Conservation (phyloP, 164 flowering plant species). For the Kingdonia uniflora region DNA sequence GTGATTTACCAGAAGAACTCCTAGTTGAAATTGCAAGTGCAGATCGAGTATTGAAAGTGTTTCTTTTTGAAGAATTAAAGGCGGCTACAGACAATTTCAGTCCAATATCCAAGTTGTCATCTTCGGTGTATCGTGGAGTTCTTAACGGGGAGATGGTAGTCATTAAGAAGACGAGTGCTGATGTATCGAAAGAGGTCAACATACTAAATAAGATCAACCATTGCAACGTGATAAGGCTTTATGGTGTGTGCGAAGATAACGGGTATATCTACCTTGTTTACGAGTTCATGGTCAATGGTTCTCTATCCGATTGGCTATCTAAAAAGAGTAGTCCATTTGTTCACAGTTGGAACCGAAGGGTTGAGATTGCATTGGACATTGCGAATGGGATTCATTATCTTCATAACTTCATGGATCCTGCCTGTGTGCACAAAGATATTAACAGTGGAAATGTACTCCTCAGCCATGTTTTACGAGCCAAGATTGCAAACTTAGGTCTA, state of each 20-base stretch:
- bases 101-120: constrained; percentile 24
- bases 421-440: constrained; percentile 45
- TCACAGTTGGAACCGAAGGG: constrained; percentile 32
- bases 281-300: constrained; percentile 54
- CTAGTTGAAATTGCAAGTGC: constrained; percentile 29
- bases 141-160: constrained; percentile 29
- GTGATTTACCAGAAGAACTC: constrained; percentile 21
- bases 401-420: constrained; percentile 47
- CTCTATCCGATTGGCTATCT: constrained; percentile 42
- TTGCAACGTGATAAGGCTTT: constrained; percentile 46
- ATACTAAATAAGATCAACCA: constrained; percentile 50
- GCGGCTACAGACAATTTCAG: constrained; percentile 46
- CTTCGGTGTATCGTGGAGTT: constrained; percentile 41
- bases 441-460: constrained; percentile 49
- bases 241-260: constrained; percentile 31
- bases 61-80: constrained; percentile 27
- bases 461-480: constrained; percentile 35
- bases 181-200: constrained; percentile 40
- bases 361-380: constrained; percentile 56
- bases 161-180: constrained; percentile 29
- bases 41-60: constrained; percentile 25
- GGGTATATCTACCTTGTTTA: constrained; percentile 41
- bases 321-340: constrained; percentile 5
- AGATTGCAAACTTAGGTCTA: constrained; percentile 48
- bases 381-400: constrained; percentile 66